phyloP scores from a whole-genome alignment of 805 yeast genomes.

The Scheffersomyces coipomensis region DNA sequence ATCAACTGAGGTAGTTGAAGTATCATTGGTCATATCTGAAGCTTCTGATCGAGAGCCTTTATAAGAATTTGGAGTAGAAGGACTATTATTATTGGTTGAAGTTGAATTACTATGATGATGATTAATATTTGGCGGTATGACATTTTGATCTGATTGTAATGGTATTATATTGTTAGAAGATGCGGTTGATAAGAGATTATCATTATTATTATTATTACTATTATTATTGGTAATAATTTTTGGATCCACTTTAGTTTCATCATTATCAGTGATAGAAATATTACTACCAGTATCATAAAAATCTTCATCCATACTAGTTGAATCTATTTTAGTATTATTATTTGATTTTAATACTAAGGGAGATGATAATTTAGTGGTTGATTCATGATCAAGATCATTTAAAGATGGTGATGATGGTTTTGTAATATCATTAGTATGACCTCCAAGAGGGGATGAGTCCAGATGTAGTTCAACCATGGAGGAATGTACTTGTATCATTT shows the following conservation, averaged over 20 bases:
- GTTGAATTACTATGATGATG: neutral
- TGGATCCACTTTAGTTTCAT: neutral
- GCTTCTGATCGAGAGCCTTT: conserved; percentile 22
- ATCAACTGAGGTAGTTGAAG: conserved; percentile 22
- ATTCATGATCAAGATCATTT: neutral
- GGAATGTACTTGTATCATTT: neutral
- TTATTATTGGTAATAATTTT: neutral
- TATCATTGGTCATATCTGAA: conserved; percentile 22
- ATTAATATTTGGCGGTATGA: neutral
- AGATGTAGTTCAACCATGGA: neutral
- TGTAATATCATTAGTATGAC: no score
- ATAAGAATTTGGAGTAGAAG: conserved; percentile 24
- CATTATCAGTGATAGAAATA: neutral
- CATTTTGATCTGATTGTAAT: neutral
- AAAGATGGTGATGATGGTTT: no score
- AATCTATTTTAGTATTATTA: neutral
- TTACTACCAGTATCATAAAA: neutral
- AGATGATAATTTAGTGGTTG: neutral
- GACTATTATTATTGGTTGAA: conserved; percentile 9
- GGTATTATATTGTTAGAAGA: neutral
- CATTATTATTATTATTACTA: neutral
- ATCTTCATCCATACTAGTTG: neutral
- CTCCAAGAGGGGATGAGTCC: neutral
- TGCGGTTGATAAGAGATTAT: neutral
- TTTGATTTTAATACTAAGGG: neutral